Conservation (phyloP, 2,329 filamentous ascomycete species). For the Chrysosporium queenslandicum region DNA sequence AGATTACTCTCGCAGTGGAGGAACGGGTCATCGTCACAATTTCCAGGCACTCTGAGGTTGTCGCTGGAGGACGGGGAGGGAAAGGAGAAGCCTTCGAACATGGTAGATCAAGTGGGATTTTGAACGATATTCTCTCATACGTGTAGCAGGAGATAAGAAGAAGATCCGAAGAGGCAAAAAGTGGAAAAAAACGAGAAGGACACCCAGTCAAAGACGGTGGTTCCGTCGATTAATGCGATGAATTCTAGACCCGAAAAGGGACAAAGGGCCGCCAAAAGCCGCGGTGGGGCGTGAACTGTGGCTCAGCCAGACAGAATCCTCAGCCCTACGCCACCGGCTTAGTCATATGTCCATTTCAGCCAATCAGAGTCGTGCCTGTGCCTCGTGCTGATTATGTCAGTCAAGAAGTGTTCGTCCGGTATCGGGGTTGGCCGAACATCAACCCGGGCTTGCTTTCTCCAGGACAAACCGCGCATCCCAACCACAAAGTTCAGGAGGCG, state of each 20-base stretch:
- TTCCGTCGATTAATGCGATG: not conserved
- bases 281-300: constrained; percentile 2
- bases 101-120: constrained; percentile 14
- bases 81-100: constrained; percentile 38
- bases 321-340: constrained; percentile 3
- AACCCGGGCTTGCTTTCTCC: too few relatives aligned
- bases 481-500: too few relatives aligned
- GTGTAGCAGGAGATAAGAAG: not conserved
- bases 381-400: not conserved
- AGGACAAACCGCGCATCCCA: too few relatives aligned
- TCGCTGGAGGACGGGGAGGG: constrained; percentile 27
- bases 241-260: not conserved
- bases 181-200: not conserved
- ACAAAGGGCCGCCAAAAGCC: constrained; percentile 5
- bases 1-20: constrained; percentile 30
- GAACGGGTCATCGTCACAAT: constrained; percentile 28
- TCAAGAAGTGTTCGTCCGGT: not conserved
- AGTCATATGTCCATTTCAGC: not conserved
- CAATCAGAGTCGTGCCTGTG: not conserved
- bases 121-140: not conserved
- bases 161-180: not conserved
- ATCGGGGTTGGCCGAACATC: not conserved
- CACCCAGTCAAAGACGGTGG: not conserved
- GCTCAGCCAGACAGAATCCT: not conserved
- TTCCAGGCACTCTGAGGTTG: constrained; percentile 20